Evolutionary conservation across 139 green algal species (phyloP), one percentile per base, ranked within the genome.

Genomic region (Limnomonas spitsbergensis): DNA sequence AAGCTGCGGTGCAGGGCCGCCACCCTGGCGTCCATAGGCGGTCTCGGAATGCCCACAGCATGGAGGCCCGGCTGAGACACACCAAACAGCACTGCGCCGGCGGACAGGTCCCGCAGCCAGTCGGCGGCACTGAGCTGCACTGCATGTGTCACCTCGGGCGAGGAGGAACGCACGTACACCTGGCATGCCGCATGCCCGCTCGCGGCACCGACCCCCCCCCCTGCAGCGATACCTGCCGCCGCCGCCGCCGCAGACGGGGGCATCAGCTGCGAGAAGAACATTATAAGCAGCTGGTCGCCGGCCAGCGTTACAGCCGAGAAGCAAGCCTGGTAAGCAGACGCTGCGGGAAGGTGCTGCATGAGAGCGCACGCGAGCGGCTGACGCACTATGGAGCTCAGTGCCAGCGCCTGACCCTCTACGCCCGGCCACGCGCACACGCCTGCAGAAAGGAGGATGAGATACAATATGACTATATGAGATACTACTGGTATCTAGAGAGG

Each of bases 321-420:
- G 39, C 40, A 76, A 1, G 71, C 66, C 52, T 82, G 66, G 67
- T 78, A 80, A 26, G 77, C 38, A 34, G 32, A 37, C n/a, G 75
- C 31, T 2, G 81, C 78, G 2, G 86, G 81, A 24, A 90, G 36
- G 42, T 78, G 78, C 40, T 80, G 70, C 37, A 88, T 52, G 75
- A 73, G 72, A 29, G 66, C 61, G 40, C 81, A 85, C 26, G 66
- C 38, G 72, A 89, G 69, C 38, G 83, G 80, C 61, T 76, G 69
- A n/a, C 82, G 83, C 38, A 88, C 78, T 61, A 92, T 82, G 0
- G 81, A 79, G 2, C 80, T 85, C 73, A 92, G 74, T 67, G 82
- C 66, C 31, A 83, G 66, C 54, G 86, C 78, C 27, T 83, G 79
- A 31, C 88, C 88, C 35, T 88, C 82, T 38, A 78, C 47, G 36